phyloP scores from a whole-genome alignment of 495 filamentous ascomycete species.

The Aspergillus steynii region DNA sequence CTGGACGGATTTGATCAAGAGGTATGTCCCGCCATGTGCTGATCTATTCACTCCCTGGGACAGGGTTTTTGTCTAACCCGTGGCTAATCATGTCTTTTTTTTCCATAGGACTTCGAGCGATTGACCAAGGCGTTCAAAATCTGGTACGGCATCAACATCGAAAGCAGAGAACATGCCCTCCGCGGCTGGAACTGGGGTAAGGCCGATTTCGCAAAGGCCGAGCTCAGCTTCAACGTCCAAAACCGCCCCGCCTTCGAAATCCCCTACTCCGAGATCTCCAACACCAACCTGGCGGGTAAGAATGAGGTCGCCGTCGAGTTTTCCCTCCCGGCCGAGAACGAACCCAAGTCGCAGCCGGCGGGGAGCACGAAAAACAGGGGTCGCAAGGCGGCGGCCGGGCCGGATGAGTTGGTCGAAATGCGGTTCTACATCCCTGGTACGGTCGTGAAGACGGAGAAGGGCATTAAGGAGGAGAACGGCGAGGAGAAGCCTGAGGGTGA shows the following conservation, averaged over 20 bases:
- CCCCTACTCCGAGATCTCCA: conserved; percentile 95
- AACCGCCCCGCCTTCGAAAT: conserved; percentile 97
- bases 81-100: conserved; percentile 1
- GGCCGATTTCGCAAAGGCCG: conserved; percentile 91
- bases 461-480: conserved; percentile 55
- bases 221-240: conserved; percentile 94
- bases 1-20: conserved; percentile 94
- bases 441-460: conserved; percentile 79
- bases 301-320: conserved; percentile 98
- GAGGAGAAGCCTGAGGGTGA: conserved; percentile 73
- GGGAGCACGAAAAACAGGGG: conserved; percentile 78
- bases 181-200: conserved; percentile 99
- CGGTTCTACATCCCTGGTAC: conserved; percentile 97
- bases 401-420: conserved; percentile 96
- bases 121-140: conserved; percentile 88
- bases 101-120: conserved; percentile 78
- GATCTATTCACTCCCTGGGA: too few species aligned
- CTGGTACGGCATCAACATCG: conserved; percentile 92
- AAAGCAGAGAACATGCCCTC: conserved; percentile 88
- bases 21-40: conserved; percentile 45
- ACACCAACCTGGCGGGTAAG: conserved; percentile 95
- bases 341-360: conserved; percentile 66
- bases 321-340: conserved; percentile 66
- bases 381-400: conserved; percentile 82
- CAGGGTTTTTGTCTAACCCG: not conserved